Conservation (phyloP, 2,329 filamentous ascomycete species). For the Whalleya microplaca region DNA sequence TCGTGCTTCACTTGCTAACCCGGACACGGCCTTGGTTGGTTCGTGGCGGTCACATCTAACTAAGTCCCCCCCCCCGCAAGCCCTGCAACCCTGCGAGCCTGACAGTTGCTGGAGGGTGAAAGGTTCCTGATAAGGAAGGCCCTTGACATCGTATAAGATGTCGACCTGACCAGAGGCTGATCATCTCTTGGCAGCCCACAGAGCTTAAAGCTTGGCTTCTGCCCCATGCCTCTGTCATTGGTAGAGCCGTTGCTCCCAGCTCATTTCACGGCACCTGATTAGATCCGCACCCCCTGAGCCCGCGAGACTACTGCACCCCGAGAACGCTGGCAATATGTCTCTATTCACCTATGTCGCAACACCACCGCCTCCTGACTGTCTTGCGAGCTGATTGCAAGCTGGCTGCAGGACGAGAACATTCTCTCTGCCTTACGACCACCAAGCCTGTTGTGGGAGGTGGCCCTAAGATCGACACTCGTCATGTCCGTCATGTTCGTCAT, state of each 20-base stretch:
- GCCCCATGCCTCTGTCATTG: constrained; percentile 12
- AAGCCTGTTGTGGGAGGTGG: constrained; percentile 26
- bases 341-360: constrained; percentile 2
- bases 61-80: background rate
- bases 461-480: constrained; percentile 26
- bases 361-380: constrained; percentile 5
- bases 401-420: constrained; percentile 16
- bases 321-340: background rate
- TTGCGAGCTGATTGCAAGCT: constrained; percentile 1
- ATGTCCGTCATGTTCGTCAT: no score
- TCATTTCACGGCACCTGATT: constrained; percentile 17
- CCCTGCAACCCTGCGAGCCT: constrained; percentile 8
- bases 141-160: constrained; percentile 4
- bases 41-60: background rate
- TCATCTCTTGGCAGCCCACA: constrained; percentile 25
- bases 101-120: background rate
- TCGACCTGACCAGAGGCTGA: constrained; percentile 19
- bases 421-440: constrained; percentile 9
- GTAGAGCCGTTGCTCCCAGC: background rate
- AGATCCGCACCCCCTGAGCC: constrained; percentile 9
- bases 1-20: background rate
- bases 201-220: constrained; percentile 18
- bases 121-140: constrained; percentile 23
- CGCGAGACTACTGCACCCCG: constrained; percentile 6
- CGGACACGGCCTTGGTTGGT: background rate